Conservation (phyloP, 2,329 filamentous ascomycete genomes). For the Fusarium nelsonii region DNA sequence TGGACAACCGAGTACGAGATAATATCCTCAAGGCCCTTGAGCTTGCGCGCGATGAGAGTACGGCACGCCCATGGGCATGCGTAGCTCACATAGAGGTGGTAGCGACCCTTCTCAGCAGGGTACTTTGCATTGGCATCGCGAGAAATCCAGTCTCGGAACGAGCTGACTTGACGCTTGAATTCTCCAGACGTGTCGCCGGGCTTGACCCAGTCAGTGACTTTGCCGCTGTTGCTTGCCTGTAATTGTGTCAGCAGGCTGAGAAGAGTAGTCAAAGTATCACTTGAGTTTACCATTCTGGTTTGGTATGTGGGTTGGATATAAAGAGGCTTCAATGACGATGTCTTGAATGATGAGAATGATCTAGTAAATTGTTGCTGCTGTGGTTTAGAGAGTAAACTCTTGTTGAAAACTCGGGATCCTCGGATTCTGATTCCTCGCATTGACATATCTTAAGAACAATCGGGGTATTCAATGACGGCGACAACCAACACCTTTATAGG, state of each 20-base stretch:
- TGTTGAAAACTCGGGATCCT: constrained; percentile 34
- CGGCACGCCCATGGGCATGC: constrained; percentile 95
- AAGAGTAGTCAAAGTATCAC: neutral
- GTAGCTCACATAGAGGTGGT: constrained; percentile 95
- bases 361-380: constrained; percentile 20
- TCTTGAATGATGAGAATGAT: constrained; percentile 26
- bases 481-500: constrained; percentile 42
- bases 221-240: constrained; percentile 38
- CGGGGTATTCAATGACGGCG: constrained; percentile 32
- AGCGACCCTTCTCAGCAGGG: constrained; percentile 86
- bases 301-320: constrained; percentile 25
- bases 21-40: constrained; percentile 92
- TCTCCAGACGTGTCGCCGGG: constrained; percentile 84
- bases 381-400: constrained; percentile 5
- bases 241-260: constrained; percentile 27
- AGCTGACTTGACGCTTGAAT: constrained; percentile 88
- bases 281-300: constrained; percentile 44
- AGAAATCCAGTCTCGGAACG: constrained; percentile 85
- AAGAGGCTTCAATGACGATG: constrained; percentile 8
- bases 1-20: constrained; percentile 86
- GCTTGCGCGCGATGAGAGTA: constrained; percentile 84
- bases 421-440: constrained; percentile 38
- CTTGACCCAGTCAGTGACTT: constrained; percentile 86
- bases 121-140: constrained; percentile 78
- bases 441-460: constrained; percentile 36